These are phyloP conservation scores for Eucalyptus urophylla DNA, from an alignment of 345 rosid genomes.

Conservation along the genomic window DNA sequence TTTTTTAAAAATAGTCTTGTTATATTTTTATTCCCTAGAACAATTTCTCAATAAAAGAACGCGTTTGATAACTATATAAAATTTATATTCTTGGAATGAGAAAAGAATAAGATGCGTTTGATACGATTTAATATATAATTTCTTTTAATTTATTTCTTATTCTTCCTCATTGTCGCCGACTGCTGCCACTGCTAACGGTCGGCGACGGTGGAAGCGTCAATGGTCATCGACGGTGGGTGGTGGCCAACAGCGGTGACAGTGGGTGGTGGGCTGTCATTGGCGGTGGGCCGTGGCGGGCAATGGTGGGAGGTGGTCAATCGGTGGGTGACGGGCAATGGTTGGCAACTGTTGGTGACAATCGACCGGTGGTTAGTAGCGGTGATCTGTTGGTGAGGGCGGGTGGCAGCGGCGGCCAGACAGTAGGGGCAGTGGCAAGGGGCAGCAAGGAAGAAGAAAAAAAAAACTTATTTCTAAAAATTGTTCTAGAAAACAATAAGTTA, in stretches of 20 bases:
- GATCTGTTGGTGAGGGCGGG: fast-evolving
- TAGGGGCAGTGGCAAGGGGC: fast-evolving
- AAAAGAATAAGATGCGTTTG: no score
- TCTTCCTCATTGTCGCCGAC: fast-evolving
- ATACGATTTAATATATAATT: no score
- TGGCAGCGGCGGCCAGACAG: fast-evolving
- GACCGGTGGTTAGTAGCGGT: no score
- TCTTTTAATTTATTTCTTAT: no score
- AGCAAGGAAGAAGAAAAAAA: fast-evolving
- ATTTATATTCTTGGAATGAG: fast-evolving
- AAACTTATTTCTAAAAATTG: no score
- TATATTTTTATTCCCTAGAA: no score
- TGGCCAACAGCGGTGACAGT: fast-evolving
- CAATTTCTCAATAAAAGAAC: no score
- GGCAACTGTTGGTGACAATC: no score
- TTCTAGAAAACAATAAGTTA: no score
- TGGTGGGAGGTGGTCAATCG: no score
- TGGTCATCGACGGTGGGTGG: fast-evolving
- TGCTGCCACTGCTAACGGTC: fast-evolving
- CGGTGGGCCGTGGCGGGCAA: fast-evolving
- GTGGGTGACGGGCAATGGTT: fast-evolving
- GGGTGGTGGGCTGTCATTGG: fast-evolving
- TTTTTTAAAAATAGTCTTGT: fast-evolving
- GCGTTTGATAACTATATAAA: fast-evolving
- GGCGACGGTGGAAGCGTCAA: fast-evolving